Evolutionary conservation across 352 stramenopile species (phyloP), one percentile per base, ranked within the genome.

Genomic region (Phytophthora podocarpi): DNA sequence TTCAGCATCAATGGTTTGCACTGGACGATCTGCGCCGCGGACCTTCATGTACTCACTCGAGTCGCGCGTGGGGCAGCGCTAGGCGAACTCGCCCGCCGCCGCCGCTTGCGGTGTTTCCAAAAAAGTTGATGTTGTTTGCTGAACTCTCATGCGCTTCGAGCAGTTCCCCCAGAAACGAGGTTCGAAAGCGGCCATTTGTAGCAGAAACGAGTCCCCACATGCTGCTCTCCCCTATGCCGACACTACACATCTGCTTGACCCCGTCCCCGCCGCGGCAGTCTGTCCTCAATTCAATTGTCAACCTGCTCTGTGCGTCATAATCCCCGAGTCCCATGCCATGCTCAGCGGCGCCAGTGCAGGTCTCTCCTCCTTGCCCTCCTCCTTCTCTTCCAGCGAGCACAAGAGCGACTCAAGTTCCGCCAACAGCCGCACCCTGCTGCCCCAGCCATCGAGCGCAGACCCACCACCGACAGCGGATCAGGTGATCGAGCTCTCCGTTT

Each of bases 271-370:
- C 16, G 55, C 46, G 41, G 43, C 50, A 37, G 43, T 32, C 42
- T 20, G 57, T 28, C 46, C 55, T 64, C 41, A 51, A 50, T 32
- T 60, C 57, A 69, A 69, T 75, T 66, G 56, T 52, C 51, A 72
- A 72, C 67, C 34, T 69, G 50, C 52, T 58, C 60, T 23, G 42
- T 21, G 35, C n/a, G 30, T 43, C 55, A 43, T 27, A 59, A 48
- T 48, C 52, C 39, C 21, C n/a, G 47, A 72, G 54, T 24, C 62
- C 47, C 62, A 75, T 75, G 62, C 62, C 62, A 75, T 75, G 67
- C 48, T 42, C 40, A 59, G 61, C 41, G 20, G 53, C 28, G 20
- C 30, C 20, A 51, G 52, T 65, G 62, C 56, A 59, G 40, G 43
- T 57, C 27, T 36, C 45, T 59, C 55, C 24, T 67, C 54, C 20